A percentile compares a stretch with the other conserved stretches of the same genome.
phyloP scores from a whole-genome alignment of 208 protist species.

The Angomonas deanei region DNA sequence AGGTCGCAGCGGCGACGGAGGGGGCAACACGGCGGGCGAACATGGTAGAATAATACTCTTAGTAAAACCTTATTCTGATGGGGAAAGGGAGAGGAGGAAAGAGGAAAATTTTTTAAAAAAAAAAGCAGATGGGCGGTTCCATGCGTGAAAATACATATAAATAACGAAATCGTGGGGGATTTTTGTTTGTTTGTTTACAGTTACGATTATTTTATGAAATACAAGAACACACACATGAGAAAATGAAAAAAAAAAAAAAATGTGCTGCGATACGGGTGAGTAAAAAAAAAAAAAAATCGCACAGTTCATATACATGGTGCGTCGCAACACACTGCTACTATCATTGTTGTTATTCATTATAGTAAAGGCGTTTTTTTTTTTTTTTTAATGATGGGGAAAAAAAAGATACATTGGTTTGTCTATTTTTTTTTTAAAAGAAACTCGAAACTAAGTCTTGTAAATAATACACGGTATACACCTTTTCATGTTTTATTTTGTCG shows the following conservation, averaged over 20 bases:
- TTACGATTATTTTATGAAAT: neutral
- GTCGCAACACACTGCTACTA: too few species aligned
- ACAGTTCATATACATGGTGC: too few species aligned
- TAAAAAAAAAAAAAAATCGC: conserved; percentile 2
- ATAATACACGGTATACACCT: conserved; percentile 3
- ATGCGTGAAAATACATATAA: too few species aligned
- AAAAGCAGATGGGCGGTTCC: neutral
- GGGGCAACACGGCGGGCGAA: conserved; percentile 53
- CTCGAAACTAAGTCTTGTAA: neutral
- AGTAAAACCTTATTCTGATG: neutral
- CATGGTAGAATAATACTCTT: conserved; percentile 16
- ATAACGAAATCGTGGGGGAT: too few species aligned
- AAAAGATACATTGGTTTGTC: too few species aligned
- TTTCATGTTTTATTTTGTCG: neutral
- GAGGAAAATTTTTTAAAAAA: neutral
- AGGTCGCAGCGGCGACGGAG: conserved; percentile 22
- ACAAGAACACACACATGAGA: neutral
- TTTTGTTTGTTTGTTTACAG: too few species aligned
- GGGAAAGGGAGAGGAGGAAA: neutral
- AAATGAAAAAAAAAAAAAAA: neutral
- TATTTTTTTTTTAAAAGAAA: too few species aligned
- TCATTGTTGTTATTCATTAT: too few species aligned
- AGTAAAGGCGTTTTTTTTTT: too few species aligned
- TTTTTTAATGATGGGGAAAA: too few species aligned
- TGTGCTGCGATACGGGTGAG: neutral